Conservation (phyloP, 2,329 filamentous ascomycete species). For the Pyricularia sp. region DNA sequence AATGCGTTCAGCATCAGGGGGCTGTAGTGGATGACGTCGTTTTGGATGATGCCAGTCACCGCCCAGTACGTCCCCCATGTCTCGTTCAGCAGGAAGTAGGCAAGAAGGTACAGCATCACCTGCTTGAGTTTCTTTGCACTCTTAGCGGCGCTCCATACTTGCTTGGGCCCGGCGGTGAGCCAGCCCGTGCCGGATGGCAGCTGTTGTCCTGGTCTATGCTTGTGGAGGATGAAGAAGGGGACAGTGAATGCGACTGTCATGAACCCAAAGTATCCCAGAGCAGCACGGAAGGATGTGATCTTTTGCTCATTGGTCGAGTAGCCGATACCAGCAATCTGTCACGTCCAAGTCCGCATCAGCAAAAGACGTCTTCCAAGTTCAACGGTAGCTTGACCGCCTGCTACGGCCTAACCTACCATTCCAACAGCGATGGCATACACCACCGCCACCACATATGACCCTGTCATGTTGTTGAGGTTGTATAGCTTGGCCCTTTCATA, state of each 20-base stretch:
- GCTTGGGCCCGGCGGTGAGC: conserved; percentile 10
- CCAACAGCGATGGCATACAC: conserved; percentile 12
- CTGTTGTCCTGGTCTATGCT: conserved; percentile 14
- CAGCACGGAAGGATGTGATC: conserved; percentile 11
- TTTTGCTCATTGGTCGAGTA: conserved; percentile 8
- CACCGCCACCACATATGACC: conserved; percentile 12
- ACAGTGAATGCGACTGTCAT: conserved; percentile 12
- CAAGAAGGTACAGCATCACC: conserved; percentile 13
- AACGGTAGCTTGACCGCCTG: neutral
- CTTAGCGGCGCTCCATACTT: conserved; percentile 12
- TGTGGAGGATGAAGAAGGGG: conserved; percentile 15
- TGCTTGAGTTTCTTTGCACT: conserved; percentile 13
- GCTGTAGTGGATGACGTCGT: conserved; percentile 14
- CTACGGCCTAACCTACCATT: conserved; percentile 3
- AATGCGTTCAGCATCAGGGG: conserved; percentile 13
- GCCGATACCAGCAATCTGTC: conserved; percentile 10
- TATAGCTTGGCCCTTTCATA: conserved; percentile 14
- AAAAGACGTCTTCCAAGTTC: neutral
- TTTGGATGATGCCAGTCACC: conserved; percentile 13
- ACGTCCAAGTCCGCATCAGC: neutral
- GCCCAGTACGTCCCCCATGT: conserved; percentile 13
- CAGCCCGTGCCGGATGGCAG: conserved; percentile 11
- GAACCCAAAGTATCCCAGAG: conserved; percentile 14
- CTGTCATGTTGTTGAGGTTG: conserved; percentile 14
- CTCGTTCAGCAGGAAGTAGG: conserved; percentile 14